Evolutionary conservation across 768 basidiomycete genomes (phyloP).

Genomic region (Lactarius psammicola): DNA sequence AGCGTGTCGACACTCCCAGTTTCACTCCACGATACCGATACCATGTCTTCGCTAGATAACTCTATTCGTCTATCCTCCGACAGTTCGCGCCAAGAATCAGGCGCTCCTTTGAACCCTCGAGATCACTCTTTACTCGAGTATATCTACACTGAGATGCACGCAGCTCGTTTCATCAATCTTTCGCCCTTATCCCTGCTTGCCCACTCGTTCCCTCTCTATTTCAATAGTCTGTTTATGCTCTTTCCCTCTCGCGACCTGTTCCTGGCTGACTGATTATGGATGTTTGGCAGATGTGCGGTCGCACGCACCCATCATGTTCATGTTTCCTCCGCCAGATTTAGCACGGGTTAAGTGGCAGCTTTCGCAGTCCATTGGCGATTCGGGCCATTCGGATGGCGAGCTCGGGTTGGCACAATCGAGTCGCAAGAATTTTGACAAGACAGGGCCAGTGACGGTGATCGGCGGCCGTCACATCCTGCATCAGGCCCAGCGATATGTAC

Average conservation of each 20-base stretch:
- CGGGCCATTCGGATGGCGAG: not conserved
- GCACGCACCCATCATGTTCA: slow-evolving; percentile 59
- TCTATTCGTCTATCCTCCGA: slow-evolving; percentile 5
- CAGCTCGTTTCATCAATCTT: slow-evolving; percentile 64
- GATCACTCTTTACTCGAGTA: slow-evolving; percentile 63
- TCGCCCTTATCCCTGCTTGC: slow-evolving; percentile 60
- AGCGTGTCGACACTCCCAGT: slow-evolving; percentile 9
- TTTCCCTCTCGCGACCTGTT: not conserved
- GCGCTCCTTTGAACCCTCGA: slow-evolving; percentile 47
- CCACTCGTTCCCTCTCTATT: slow-evolving; percentile 57
- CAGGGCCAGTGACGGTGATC: slow-evolving; percentile 7
- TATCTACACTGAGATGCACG: slow-evolving; percentile 69
- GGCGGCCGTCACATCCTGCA: slow-evolving; percentile 17
- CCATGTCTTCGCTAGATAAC: not conserved
- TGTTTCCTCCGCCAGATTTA: slow-evolving; percentile 50
- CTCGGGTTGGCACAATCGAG: not conserved
- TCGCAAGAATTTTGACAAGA: not conserved
- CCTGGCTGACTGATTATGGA: slow-evolving; percentile 1
- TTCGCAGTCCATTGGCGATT: not conserved
- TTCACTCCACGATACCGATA: slow-evolving; percentile 15
- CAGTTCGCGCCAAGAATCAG: slow-evolving; percentile 1
- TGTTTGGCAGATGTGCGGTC: slow-evolving; percentile 56
- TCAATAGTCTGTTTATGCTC: slow-evolving; percentile 48
- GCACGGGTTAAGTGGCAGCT: not conserved
- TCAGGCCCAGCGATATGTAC: slow-evolving; percentile 44